Conservation (phyloP, 164 flowering plant species). For the Warburgia ugandensis region DNA sequence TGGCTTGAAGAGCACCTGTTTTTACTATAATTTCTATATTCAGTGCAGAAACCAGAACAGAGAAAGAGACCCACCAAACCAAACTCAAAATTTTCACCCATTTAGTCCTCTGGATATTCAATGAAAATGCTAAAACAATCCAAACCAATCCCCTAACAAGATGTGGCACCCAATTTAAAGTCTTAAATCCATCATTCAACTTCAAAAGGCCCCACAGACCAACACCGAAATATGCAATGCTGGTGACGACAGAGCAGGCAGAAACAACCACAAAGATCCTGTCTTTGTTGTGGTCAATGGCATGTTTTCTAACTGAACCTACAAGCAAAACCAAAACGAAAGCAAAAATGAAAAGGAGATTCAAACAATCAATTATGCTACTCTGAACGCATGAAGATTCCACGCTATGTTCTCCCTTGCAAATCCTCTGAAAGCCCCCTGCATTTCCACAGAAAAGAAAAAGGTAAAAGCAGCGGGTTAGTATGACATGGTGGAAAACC, state of each 20-base stretch:
- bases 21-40: conserved; percentile 28
- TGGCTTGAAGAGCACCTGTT: conserved; percentile 13
- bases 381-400: conserved; percentile 32
- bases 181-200: conserved; percentile 8
- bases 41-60: conserved; percentile 34
- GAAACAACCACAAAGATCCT: conserved; percentile 29
- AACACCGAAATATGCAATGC: conserved; percentile 28
- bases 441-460: conserved; percentile 11
- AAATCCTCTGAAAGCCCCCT: conserved; percentile 34
- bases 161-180: conserved; percentile 22
- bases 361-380: conserved; percentile 34
- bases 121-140: conserved; percentile 44
- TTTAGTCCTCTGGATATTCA: conserved; percentile 26
- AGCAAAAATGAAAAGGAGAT: conserved; percentile 30
- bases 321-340: conserved; percentile 32
- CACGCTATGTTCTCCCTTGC: conserved; percentile 31
- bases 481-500: neutral
- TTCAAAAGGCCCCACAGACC: conserved; percentile 23
- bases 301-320: conserved; percentile 14
- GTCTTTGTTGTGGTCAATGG: conserved; percentile 15
- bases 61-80: conserved; percentile 60
- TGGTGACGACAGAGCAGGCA: conserved; percentile 31
- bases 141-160: conserved; percentile 44
- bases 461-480: neutral
- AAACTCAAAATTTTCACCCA: conserved; percentile 26